Base-by-base conservation (phyloP, 2,329 filamentous ascomycete species). In the Phymatotrichopsis omnivora region DNA sequence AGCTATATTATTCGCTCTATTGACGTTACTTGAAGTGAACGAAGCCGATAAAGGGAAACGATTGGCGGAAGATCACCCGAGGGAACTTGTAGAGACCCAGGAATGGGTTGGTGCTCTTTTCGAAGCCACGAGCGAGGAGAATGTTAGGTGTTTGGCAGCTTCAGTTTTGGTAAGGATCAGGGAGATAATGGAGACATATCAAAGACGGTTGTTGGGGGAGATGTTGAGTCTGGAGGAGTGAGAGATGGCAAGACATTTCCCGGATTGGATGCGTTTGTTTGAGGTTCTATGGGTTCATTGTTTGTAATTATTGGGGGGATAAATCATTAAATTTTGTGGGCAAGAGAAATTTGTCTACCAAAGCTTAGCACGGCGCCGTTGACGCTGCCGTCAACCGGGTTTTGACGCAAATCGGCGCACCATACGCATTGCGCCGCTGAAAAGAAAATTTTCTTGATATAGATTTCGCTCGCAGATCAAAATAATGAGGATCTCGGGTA, bases 1-100 rank as follows among this genome's bases (percentile, higher is more conserved):
- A 36, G 82, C 85, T 0, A 69, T 93, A 45, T 67, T 96, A 1
- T 82, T 93, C 47, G 77, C 80, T 2, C 74, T 94, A 48, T 69
- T 94, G 38, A 82, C 84, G 5, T 62, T 94, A 41, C 64, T 98
- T 11, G 85, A 95, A 58, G 72, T 93, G 28, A 93, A 93, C 49
- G 66, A 65, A 23, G 65, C 61, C 14, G 78, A 74, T 25, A 73
- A 76, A 37, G 76, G 50, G 7, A 69, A 78, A 56, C 70, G 76
- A 2, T 63, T 98, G 2, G 89, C 85, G 37, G 76, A 78, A 48
- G 75, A 80, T 46, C 76, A 85, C 57, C 79, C 82, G 1, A 75
- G 77, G 45, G 78, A 89, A 62, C 67, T 96, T 17, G 71, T 93
- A 40, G 89, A 96, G 70, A 82, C 85, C 49, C 76, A 84, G 57